A percentile compares a stretch with the other conserved stretches of the same genome.
phyloP scores from a whole-genome alignment of 306 rosid genomes.

The Prunus campanulata region DNA sequence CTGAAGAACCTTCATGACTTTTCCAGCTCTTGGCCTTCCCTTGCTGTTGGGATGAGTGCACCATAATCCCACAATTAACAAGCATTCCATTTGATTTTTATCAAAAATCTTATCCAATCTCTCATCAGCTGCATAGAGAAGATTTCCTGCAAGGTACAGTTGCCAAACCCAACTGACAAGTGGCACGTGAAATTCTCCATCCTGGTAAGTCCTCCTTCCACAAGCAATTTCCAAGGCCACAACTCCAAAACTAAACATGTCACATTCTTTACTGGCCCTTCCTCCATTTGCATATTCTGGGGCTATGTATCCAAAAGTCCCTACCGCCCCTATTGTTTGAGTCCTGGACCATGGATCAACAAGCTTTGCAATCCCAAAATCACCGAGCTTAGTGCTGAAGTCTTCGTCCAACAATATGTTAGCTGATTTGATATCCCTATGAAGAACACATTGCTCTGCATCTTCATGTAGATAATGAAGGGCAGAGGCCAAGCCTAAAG shows the following conservation, averaged over 20 bases:
- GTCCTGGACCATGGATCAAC: conserved; percentile 43
- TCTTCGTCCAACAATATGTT: conserved; percentile 46
- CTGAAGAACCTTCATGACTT: conserved; percentile 40
- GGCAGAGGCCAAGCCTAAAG: conserved; percentile 43
- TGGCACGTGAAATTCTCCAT: not conserved
- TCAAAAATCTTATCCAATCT: conserved; percentile 23
- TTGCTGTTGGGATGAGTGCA: conserved; percentile 26
- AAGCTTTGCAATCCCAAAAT: conserved; percentile 54
- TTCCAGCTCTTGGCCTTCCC: conserved; percentile 40
- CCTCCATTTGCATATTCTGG: conserved; percentile 45
- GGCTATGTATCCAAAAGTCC: conserved; percentile 44
- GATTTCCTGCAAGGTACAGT: conserved; percentile 30
- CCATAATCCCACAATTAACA: conserved; percentile 6
- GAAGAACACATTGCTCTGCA: conserved; percentile 53
- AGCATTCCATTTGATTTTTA: conserved; percentile 31
- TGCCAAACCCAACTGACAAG: conserved; percentile 43
- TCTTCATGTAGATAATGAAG: conserved; percentile 60
- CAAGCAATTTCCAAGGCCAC: conserved; percentile 58
- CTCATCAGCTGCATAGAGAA: conserved; percentile 31
- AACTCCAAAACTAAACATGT: conserved; percentile 53
- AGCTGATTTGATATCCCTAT: conserved; percentile 58
- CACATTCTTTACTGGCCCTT: conserved; percentile 46
- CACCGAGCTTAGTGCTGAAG: conserved; percentile 52
- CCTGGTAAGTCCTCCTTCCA: conserved; percentile 26
- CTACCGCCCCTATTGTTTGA: conserved; percentile 35